Evolutionary conservation across 345 rosid species (phyloP), one percentile per base, ranked within the genome.

Genomic region (Arabis alpina): DNA sequence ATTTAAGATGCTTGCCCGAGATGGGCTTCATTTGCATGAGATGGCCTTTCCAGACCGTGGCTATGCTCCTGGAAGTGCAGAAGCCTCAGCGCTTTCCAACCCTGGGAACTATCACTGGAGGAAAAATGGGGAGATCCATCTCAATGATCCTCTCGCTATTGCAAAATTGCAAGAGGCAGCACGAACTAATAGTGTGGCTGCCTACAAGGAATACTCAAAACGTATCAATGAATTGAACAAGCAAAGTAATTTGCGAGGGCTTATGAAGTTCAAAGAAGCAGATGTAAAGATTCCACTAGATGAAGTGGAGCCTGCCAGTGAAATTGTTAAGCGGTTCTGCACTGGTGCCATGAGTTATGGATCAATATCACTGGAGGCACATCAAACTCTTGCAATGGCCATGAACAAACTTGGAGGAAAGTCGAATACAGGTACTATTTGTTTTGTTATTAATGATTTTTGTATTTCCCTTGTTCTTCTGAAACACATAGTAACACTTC

Each of bases 261-360:
- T 92, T 53, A 77, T 95, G 83, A 95, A 82, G 81, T 92, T 95
- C 73, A 95, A 87, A 79, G 94, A 83, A 51, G 66, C 76, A 28
- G 86, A 77, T 27, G 84, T 73, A 3, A 85, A 81, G 79, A 74
- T 95, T 66, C 88, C 96, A 19, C 51, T 95, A 64, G 94, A 88
- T 57, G 89, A 92, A 79, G 97, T 95, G 40, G 98, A 95, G 77
- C 88, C 96, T 19, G 97, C 98, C 15, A 88, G 98, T 74, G 99
- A 95, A 77, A 95, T 95, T 78, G 99, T 95, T 25, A 95, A 95
- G 76, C 84, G 99, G 56, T 95, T 95, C 67, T 90, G 96, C 79
- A 95, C 99, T 2, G 99, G 99, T 11, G 99, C 99, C 23, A 92
- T 95, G 99, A 95, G 99, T 76, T 95, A 95, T 79, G 99, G 99